Conservation (phyloP, 129 eudicot genomes). For the Tagetes erecta region DNA sequence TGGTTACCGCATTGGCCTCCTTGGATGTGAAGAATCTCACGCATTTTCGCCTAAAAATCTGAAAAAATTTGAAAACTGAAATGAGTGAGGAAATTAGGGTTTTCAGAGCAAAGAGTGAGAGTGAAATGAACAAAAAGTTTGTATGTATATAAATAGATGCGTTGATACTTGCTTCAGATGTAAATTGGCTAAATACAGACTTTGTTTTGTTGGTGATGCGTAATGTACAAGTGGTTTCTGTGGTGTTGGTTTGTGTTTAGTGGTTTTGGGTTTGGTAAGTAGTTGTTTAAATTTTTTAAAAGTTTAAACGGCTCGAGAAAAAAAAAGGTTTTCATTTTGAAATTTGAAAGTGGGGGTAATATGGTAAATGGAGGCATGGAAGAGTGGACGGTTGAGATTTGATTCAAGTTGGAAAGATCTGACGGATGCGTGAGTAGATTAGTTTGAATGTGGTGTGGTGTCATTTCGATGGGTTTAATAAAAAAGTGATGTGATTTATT, state of each 20-base stretch:
- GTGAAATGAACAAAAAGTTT: background rate
- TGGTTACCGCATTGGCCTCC: constrained; percentile 81
- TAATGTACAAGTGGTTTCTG: background rate
- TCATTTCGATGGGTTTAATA: too few species aligned
- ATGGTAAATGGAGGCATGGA: background rate
- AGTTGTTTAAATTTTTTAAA: background rate
- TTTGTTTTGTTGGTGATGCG: background rate
- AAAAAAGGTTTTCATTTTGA: background rate
- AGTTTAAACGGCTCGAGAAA: constrained; percentile 7
- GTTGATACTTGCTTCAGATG: background rate
- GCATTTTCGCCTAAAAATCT: constrained; percentile 30
- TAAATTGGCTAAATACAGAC: background rate
- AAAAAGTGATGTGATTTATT: too few species aligned
- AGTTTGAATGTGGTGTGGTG: background rate
- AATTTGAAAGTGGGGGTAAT: constrained; percentile 10
- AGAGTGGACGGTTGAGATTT: constrained; percentile 17
- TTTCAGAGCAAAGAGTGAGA: background rate
- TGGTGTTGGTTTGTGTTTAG: background rate
- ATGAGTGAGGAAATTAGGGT: background rate
- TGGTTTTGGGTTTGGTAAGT: constrained; percentile 1
- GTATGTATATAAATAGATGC: background rate
- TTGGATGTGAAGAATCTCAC: constrained; percentile 67
- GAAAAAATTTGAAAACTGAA: background rate
- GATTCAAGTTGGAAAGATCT: constrained; percentile 13
- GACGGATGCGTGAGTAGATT: background rate